Percentiles rank a stretch among this genome's conserved stretches.
Evolutionary conservation across 108 stramenopile species (phyloP).

Genomic region (Seminavis robusta): DNA sequence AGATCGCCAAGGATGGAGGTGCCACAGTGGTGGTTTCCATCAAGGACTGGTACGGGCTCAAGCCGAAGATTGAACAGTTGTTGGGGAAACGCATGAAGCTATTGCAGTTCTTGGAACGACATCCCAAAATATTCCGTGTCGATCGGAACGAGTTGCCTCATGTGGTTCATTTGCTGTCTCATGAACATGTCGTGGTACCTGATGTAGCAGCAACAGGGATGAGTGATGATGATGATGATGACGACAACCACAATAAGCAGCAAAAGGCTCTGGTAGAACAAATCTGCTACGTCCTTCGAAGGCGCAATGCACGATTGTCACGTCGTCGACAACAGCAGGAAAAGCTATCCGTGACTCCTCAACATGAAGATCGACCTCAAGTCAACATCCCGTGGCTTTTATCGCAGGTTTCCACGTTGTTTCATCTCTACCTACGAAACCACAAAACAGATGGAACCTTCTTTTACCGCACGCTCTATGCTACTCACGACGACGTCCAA

Average conservation of each 20-base stretch:
- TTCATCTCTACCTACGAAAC: too few species aligned
- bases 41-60: conserved; percentile 24
- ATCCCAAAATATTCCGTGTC: conserved; percentile 27
- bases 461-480: too few species aligned
- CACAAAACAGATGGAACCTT: too few species aligned
- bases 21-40: conserved; percentile 28
- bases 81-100: conserved; percentile 20
- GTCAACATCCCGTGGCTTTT: conserved; percentile 16
- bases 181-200: too few species aligned
- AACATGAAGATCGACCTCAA: conserved; percentile 36
- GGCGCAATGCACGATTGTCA: conserved; percentile 14
- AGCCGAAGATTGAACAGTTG: background rate
- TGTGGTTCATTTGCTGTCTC: conserved; percentile 20
- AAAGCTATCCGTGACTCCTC: background rate
- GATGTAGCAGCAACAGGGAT: too few species aligned
- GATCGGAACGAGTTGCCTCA: conserved; percentile 29
- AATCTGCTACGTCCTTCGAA: conserved; percentile 23
- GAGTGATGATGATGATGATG: background rate
- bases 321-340: conserved; percentile 5
- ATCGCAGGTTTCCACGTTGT: too few species aligned
- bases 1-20: conserved; percentile 37
- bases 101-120: conserved; percentile 27
- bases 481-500: too few species aligned
- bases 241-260: background rate
- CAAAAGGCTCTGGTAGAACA: conserved; percentile 2